These are phyloP conservation scores for Waltiozyma sp. DNA, from an alignment of 1,139 yeast genomes.

Conservation along the genomic window DNA sequence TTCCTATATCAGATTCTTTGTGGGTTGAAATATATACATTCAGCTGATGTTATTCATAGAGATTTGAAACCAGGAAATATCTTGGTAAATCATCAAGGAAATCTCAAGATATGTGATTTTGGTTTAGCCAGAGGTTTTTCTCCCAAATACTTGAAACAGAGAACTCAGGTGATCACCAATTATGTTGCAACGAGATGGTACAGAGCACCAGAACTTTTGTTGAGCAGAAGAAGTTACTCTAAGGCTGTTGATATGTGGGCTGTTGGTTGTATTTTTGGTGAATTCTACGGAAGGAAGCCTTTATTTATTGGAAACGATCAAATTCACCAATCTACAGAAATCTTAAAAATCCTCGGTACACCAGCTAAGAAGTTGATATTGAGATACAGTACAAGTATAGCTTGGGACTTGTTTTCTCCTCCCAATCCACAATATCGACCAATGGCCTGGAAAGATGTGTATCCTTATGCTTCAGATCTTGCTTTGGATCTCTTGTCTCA, in stretches of 20 bases:
- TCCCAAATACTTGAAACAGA: slow-evolving; percentile 30
- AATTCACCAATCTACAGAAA: slow-evolving; percentile 50
- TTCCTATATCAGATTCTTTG: slow-evolving; percentile 71
- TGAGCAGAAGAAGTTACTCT: slow-evolving; percentile 43
- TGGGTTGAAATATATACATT: slow-evolving; percentile 73
- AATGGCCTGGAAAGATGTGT: slow-evolving; percentile 37
- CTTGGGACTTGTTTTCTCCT: slow-evolving; percentile 30
- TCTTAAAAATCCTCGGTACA: slow-evolving; percentile 51
- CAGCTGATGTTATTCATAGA: slow-evolving; percentile 77
- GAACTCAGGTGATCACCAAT: slow-evolving; percentile 46
- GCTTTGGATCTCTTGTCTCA: slow-evolving; percentile 38
- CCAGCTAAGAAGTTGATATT: slow-evolving; percentile 35
- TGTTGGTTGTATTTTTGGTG: slow-evolving; percentile 70
- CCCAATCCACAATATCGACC: slow-evolving; percentile 29
- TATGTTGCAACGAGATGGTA: slow-evolving; percentile 96
- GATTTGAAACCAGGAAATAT: slow-evolving; percentile 83
- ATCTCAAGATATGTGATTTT: slow-evolving; percentile 73
- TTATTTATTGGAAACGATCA: slow-evolving; percentile 63
- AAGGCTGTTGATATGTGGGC: slow-evolving; percentile 74
- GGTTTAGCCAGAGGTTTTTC: slow-evolving; percentile 76
- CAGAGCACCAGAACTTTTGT: slow-evolving; percentile 81
- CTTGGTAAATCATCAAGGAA: slow-evolving; percentile 61
- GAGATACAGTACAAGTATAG: slow-evolving; percentile 24
- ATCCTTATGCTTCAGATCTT: slow-evolving; percentile 44
- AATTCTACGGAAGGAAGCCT: slow-evolving; percentile 62